Conservation (phyloP, 257 asterid species). For the Rehmannia glutinosa region DNA sequence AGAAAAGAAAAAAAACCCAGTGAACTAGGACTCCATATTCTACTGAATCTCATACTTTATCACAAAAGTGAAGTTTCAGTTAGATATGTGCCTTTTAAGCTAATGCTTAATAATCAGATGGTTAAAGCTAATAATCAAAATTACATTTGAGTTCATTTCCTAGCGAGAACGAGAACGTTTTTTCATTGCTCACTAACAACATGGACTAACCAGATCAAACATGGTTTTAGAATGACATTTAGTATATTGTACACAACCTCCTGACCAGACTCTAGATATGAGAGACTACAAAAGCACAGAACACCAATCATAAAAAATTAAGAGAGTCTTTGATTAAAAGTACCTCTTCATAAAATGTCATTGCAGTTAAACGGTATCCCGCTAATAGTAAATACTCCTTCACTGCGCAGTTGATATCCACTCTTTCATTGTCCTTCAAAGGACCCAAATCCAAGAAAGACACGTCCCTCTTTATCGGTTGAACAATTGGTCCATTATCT, state of each 20-base stretch:
- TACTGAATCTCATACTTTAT: not conserved
- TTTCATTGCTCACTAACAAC: not conserved
- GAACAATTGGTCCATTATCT: slow-evolving; percentile 38
- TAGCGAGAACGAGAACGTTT: not conserved
- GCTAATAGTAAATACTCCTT: slow-evolving; percentile 90
- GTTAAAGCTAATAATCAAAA: not conserved
- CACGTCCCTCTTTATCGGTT: slow-evolving; percentile 40
- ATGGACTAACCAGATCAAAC: slow-evolving; percentile 1
- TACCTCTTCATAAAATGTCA: slow-evolving; percentile 99
- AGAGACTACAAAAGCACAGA: slow-evolving; percentile 11
- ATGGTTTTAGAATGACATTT: slow-evolving; percentile 4
- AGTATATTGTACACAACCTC: not conserved
- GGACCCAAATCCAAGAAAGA: slow-evolving; percentile 83
- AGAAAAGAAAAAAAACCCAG: not conserved
- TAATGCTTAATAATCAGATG: not conserved
- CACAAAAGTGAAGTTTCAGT: not conserved
- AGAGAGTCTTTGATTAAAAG: slow-evolving; percentile 12
- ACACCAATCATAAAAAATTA: slow-evolving; percentile 16
- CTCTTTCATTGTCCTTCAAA: slow-evolving; percentile 77
- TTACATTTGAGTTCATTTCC: slow-evolving; percentile 2
- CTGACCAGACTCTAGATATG: not conserved
- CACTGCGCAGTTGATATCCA: slow-evolving; percentile 91
- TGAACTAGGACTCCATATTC: slow-evolving; percentile 6
- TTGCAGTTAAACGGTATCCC: slow-evolving; percentile 95
- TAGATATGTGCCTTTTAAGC: not conserved